These are phyloP conservation scores for Pichia terricola DNA, from an alignment of 1,139 yeast genomes.

Conservation along the genomic window DNA sequence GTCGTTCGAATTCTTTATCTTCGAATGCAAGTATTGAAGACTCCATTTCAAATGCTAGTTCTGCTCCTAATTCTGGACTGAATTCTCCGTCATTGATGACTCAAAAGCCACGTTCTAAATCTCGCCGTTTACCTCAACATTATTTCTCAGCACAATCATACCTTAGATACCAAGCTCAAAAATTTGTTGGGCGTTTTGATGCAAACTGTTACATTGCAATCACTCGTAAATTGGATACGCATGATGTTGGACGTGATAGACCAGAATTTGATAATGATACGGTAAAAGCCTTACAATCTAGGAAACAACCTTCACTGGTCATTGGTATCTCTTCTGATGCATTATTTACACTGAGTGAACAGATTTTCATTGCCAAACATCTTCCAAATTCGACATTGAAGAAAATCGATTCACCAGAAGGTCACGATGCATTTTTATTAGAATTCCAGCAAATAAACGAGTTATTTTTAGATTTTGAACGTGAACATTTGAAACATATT, in stretches of 20 bases:
- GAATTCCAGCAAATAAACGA: conserved; percentile 79
- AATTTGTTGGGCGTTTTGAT: conserved; percentile 82
- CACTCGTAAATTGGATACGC: conserved; percentile 88
- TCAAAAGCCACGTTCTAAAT: conserved; percentile 12
- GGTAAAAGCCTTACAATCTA: conserved; percentile 43
- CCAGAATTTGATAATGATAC: conserved; percentile 36
- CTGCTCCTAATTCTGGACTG: conserved; percentile 3
- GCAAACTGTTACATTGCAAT: conserved; percentile 94
- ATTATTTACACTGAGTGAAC: conserved; percentile 84
- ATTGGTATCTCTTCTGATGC: conserved; percentile 93
- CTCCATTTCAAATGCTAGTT: conserved; percentile 4
- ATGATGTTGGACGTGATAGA: conserved; percentile 81
- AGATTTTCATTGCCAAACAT: conserved; percentile 67
- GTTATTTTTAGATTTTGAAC: conserved; percentile 58
- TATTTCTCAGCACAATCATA: conserved; percentile 93
- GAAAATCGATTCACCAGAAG: conserved; percentile 85
- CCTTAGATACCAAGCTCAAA: conserved; percentile 84
- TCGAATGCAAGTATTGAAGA: conserved; percentile 9
- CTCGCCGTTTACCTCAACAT: conserved; percentile 57
- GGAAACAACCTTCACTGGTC: conserved; percentile 67
- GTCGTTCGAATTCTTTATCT: conserved; percentile 15
- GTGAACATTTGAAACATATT: conserved; percentile 44
- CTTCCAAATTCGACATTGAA: conserved; percentile 63
- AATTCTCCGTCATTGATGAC: not conserved
- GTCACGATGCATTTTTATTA: conserved; percentile 91